phyloP scores from a whole-genome alignment of 208 protist species.

The Wallacemonas sp. region DNA sequence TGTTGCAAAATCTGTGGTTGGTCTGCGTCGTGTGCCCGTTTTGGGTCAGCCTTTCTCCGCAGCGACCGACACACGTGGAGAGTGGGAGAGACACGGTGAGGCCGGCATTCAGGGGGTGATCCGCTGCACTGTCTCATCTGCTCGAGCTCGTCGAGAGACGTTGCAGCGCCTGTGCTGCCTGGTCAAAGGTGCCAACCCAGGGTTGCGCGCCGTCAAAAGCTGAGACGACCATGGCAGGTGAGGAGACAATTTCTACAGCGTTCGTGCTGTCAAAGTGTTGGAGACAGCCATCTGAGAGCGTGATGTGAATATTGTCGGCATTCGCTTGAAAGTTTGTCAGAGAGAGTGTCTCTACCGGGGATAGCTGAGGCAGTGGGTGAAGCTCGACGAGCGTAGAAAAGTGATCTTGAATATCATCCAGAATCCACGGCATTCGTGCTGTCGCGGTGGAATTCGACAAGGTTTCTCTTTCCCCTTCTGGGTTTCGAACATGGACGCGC shows the following conservation, averaged over 20 bases:
- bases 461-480: background rate
- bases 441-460: background rate
- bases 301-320: conserved; percentile 21
- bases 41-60: too few relatives aligned
- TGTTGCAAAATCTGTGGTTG: too few relatives aligned
- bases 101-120: too few relatives aligned
- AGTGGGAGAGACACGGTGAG: too few relatives aligned
- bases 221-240: background rate
- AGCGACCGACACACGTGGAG: too few relatives aligned
- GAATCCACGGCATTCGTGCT: conserved; percentile 29
- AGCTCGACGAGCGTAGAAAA: conserved; percentile 31
- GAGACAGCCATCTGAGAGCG: background rate
- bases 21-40: too few relatives aligned
- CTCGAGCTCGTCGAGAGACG: background rate
- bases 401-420: background rate
- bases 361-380: conserved; percentile 22
- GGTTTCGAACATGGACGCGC: background rate
- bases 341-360: conserved; percentile 22
- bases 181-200: background rate
- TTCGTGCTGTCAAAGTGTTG: conserved; percentile 14
- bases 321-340: conserved; percentile 15
- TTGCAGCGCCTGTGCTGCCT: background rate
- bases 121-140: background rate
- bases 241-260: conserved; percentile 13
- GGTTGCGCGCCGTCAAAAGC: conserved; percentile 7